Evolutionary conservation across 2,329 filamentous ascomycete species (phyloP), one percentile per base, ranked within the genome.

Genomic region (Pezicula radicicola): DNA sequence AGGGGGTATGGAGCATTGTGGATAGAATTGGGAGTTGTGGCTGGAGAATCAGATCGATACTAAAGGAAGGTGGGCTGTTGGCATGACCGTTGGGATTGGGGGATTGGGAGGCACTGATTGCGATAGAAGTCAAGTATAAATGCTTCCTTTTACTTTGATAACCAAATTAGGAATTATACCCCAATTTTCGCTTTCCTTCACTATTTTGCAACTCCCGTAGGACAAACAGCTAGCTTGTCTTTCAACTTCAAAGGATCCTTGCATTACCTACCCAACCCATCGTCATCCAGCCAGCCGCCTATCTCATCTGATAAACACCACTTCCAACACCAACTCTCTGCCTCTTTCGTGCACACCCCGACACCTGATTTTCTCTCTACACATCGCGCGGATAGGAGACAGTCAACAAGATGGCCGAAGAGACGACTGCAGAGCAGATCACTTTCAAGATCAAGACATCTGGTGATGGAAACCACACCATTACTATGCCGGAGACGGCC

Each of bases 361-460:
- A 12, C n/a, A n/a, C 40, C 16, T 13, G 18, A 18, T 21, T 16
- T 8, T 10, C 40, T 12, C 8, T 19, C 25, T 25, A 42, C 40
- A 42, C 13, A 10, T 18, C 18, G 18, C 25, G 18, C 40, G 6
- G 15, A 42, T 25, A 21, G n/a, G 33, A 36, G 8, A 21, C 19
- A 48, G 2, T 41, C 30, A 27, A 36, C 57, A 66, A 63, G 56
- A 63, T 62, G 51, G 52, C 61, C 67, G 87, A 89, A 70, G 81
- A 80, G 66, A 70, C 75, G 62, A 78, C 81, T 55, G 70, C 77
- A 60, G 68, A 75, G 65, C 85, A 92, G 64, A 76, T 99, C 74
- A 96, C 89, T 70, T 97, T 99, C 83, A 94, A 91, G 75, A 87
- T 99, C 73, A 99, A 97, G 78, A 89, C 90, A n/a, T 92, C 91